Percentiles rank a stretch among this genome's conserved stretches.
Conservation (phyloP, 371 early-diverging fungal genomes). For the Lichtheimia ornata region DNA sequence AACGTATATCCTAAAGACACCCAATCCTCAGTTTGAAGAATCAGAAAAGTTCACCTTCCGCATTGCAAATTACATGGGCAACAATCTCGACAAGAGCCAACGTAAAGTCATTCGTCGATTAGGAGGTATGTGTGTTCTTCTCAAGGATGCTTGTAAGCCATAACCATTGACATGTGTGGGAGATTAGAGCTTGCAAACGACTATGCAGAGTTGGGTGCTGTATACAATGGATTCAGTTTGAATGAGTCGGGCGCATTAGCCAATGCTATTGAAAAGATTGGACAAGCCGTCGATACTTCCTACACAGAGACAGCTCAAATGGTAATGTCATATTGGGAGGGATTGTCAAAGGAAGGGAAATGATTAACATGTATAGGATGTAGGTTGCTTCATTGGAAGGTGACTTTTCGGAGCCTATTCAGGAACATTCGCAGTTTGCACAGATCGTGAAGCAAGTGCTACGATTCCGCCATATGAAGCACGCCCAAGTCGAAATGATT, state of each 20-base stretch:
- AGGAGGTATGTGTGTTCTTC: conserved; percentile 46
- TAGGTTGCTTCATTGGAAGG: conserved; percentile 64
- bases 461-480: conserved; percentile 80
- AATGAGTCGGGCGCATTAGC: conserved; percentile 75
- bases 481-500: conserved; percentile 83
- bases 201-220: conserved; percentile 89
- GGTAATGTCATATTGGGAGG: conserved; percentile 25
- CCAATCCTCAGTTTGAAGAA: conserved; percentile 78
- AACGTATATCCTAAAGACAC: conserved; percentile 59
- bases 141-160: not conserved
- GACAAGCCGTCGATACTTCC: conserved; percentile 87
- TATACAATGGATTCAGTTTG: conserved; percentile 92
- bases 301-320: conserved; percentile 75
- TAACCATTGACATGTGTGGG: not conserved
- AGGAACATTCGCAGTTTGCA: conserved; percentile 89
- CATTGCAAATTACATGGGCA: conserved; percentile 70
- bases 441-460: conserved; percentile 83
- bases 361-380: not conserved
- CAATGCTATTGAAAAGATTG: conserved; percentile 85
- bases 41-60: conserved; percentile 81
- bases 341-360: not conserved
- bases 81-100: conserved; percentile 70
- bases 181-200: conserved; percentile 61
- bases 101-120: conserved; percentile 70
- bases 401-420: conserved; percentile 81